A percentile compares a stretch with the other conserved stretches of the same genome.
These are phyloP conservation scores for Cercospora sp. DNA, from an alignment of 2,329 filamentous ascomycete genomes.

Conservation along the genomic window DNA sequence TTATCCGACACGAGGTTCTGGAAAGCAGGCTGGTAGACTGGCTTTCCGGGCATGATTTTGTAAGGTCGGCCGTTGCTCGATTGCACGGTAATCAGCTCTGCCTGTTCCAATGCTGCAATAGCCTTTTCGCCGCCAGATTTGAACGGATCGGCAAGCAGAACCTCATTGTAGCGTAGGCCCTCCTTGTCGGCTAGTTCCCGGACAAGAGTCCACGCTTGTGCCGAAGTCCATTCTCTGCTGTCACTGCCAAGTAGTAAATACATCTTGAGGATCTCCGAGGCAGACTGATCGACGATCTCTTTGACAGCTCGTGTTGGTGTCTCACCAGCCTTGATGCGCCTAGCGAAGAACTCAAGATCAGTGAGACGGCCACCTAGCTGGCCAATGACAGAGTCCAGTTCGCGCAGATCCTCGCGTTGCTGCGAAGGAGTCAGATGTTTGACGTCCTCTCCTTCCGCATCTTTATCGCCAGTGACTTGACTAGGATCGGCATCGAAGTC, in stretches of 20 bases:
- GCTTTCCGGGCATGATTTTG: constrained; percentile 75
- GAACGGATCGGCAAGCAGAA: constrained; percentile 76
- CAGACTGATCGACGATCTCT: constrained; percentile 86
- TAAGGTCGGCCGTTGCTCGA: constrained; percentile 74
- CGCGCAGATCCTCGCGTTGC: constrained; percentile 59
- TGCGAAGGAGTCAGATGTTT: constrained; percentile 51
- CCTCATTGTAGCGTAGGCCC: constrained; percentile 77
- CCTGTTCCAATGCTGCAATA: constrained; percentile 76
- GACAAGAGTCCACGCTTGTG: constrained; percentile 90
- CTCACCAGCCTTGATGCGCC: constrained; percentile 84
- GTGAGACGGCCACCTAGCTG: constrained; percentile 88
- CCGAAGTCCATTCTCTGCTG: constrained; percentile 69
- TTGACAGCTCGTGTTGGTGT: constrained; percentile 75
- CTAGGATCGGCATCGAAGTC: constrained; percentile 49
- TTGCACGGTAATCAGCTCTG: constrained; percentile 79
- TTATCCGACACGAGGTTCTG: constrained; percentile 67
- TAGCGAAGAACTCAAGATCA: constrained; percentile 90
- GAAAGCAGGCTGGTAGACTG: constrained; percentile 85
- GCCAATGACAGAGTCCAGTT: constrained; percentile 79
- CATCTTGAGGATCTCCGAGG: constrained; percentile 89
- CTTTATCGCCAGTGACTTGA: constrained; percentile 40
- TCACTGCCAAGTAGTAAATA: constrained; percentile 68
- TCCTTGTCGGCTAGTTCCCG: constrained; percentile 71
- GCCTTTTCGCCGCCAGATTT: constrained; percentile 70
- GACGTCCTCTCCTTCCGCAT: constrained; percentile 42